Evolutionary conservation across 164 flowering plant genomes (phyloP).

Genomic region (Brasenia schreberi): DNA sequence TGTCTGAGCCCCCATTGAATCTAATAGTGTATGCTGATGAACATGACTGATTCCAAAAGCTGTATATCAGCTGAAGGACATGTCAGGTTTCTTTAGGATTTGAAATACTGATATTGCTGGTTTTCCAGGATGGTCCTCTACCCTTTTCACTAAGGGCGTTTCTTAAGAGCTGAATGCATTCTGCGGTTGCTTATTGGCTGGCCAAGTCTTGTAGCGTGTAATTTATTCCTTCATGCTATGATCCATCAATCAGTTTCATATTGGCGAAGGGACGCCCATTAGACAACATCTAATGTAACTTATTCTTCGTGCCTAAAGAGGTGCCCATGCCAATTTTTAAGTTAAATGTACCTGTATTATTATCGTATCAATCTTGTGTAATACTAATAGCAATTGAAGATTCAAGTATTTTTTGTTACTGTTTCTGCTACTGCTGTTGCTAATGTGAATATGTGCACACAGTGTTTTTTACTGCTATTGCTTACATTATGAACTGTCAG

Average conservation of each 20-base stretch:
- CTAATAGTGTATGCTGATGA: no score
- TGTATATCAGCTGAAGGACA: not conserved
- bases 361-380: not conserved
- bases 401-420: not conserved
- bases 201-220: not conserved
- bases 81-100: not conserved
- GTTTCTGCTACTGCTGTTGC: not conserved
- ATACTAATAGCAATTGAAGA: not conserved
- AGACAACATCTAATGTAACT: not conserved
- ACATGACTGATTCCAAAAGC: no score
- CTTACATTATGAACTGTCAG: no score
- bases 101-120: constrained; percentile 2
- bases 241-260: not conserved
- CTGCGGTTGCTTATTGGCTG: not conserved
- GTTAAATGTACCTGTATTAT: no score
- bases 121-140: constrained; percentile 44
- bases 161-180: constrained; percentile 34
- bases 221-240: not conserved
- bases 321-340: not conserved
- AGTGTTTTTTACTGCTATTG: no score
- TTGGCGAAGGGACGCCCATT: not conserved
- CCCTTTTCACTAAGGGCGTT: constrained; percentile 67
- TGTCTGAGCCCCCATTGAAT: not conserved
- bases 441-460: not conserved
- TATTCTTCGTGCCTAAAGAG: not conserved